Evolutionary conservation across 441 rosid genomes (phyloP).

Genomic region (Pelargonium fulgidum): DNA sequence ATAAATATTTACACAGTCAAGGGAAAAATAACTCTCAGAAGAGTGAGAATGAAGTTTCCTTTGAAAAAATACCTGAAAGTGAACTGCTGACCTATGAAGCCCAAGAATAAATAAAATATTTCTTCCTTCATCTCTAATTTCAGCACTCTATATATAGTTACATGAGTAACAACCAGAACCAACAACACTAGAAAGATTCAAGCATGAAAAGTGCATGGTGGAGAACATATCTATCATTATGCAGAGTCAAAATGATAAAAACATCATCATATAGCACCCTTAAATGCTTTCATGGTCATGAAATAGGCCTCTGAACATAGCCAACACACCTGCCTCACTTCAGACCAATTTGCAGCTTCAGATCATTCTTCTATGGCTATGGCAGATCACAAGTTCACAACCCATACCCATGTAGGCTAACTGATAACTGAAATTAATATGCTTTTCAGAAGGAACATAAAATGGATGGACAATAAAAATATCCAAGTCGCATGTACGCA

Average conservation of each 20-base stretch:
- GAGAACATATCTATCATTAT: background rate
- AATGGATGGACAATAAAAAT: too few relatives aligned
- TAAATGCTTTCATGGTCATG: background rate
- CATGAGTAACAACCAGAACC: too few relatives aligned
- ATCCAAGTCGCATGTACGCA: too few relatives aligned
- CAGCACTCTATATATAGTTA: too few relatives aligned
- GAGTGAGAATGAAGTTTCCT: too few relatives aligned
- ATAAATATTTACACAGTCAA: too few relatives aligned
- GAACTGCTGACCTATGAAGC: too few relatives aligned
- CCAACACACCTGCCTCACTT: slow-evolving; percentile 18
- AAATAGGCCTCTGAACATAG: background rate
- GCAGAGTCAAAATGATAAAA: background rate
- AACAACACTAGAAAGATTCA: background rate
- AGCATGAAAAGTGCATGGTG: background rate
- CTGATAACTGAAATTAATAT: background rate
- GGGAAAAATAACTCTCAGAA: too few relatives aligned
- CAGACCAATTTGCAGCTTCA: slow-evolving; percentile 21
- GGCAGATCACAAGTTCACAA: slow-evolving; percentile 17
- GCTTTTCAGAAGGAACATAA: background rate
- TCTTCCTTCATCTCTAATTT: too few relatives aligned
- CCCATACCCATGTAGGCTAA: slow-evolving; percentile 11
- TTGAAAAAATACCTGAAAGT: too few relatives aligned
- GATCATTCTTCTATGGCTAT: slow-evolving; percentile 1
- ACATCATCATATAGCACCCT: background rate
- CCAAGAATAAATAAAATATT: too few relatives aligned